These are phyloP conservation scores for Chenopodium berlandieri DNA, from an alignment of 148 eudicot species.

Conservation along the genomic window DNA sequence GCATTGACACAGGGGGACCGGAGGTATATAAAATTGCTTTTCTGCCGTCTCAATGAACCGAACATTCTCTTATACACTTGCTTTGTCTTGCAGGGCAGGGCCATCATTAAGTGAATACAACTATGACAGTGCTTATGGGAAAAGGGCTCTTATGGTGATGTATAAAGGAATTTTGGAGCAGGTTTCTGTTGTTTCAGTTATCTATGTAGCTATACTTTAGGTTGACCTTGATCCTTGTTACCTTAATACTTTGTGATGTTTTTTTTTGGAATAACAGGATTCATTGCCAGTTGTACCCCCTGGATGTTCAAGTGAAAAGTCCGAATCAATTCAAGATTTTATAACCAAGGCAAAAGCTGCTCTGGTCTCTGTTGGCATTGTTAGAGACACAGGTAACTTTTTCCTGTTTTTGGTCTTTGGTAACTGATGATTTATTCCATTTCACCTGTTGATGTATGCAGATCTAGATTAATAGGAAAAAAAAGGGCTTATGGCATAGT, in stretches of 20 bases:
- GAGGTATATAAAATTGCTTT: conserved; percentile 40
- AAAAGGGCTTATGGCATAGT: not conserved
- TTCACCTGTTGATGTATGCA: not conserved
- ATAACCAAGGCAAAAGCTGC: conserved; percentile 85
- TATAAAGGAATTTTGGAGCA: conserved; percentile 86
- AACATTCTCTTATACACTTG: conserved; percentile 13
- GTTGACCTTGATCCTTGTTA: not conserved
- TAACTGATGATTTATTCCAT: not conserved
- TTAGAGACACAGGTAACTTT: conserved; percentile 74
- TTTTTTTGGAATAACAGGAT: conserved; percentile 48
- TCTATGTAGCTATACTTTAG: not conserved
- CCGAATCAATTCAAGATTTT: conserved; percentile 73
- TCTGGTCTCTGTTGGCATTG: conserved; percentile 90
- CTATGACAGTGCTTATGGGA: conserved; percentile 89
- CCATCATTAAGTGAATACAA: conserved; percentile 83
- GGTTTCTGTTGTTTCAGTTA: conserved; percentile 37
- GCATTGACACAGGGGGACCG: conserved; percentile 99
- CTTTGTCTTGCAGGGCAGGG: conserved; percentile 72
- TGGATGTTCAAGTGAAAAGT: conserved; percentile 80
- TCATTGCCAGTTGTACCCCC: conserved; percentile 85
- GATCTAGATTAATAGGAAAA: not conserved
- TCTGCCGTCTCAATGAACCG: not conserved
- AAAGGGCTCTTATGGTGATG: conserved; percentile 68
- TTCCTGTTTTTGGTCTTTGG: not conserved
- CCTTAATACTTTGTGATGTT: not conserved